Base-by-base conservation (phyloP, 768 basidiomycete genomes). In the Tremella yokohamensis region DNA sequence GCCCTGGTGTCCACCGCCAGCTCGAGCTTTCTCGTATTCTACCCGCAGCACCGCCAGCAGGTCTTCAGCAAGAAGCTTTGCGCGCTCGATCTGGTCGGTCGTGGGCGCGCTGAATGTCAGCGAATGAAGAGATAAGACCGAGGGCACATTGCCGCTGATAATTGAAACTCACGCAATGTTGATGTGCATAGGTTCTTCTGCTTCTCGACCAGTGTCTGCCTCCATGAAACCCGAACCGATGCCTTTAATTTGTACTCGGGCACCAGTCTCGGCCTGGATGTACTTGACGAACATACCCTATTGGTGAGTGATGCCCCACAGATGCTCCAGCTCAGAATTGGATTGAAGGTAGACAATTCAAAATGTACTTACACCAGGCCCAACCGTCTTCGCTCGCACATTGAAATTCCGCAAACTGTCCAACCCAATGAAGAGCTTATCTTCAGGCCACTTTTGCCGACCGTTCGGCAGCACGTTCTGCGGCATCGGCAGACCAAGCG, bases 201-300 rank as follows among this genome's bases (percentile, higher is more conserved):
- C 83, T 77, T 94, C 91, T 69, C 85, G 80, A 1, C 90, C 88
- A 0, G 90, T 92, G 66, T 92, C 89, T 57, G 84, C 84, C 69
- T 99, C 94, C 61, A 94, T 86, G 74, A 96, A 99, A 1, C 94
- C 94, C 22, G 90, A 93, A 4, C 94, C 94, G 13, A 85, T 68
- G 18, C 94, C 94, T 77, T 98, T 98, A 67, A 99, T 96, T 75
- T 99, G 94, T 8, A 99, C 94, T 59, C 94, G 84, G 6, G 93
- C 94, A 25, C 87, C 86, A 0, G 94, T 99, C 77, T 99, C 94
- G 67, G 87, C 84, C 77, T 99, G 94, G 50, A 98, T 98, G 74
- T 92, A 92, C 78, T 99, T 99, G 65, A 99, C 94, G 70, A 97
- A 99, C 63, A 90, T 86, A 64, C 93, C 93, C 88, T 90, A 75